Percentiles rank a stretch among this genome's conserved stretches.
Conservation (phyloP, 805 yeast genomes). For the Lipomyces spencermartinsiae region DNA sequence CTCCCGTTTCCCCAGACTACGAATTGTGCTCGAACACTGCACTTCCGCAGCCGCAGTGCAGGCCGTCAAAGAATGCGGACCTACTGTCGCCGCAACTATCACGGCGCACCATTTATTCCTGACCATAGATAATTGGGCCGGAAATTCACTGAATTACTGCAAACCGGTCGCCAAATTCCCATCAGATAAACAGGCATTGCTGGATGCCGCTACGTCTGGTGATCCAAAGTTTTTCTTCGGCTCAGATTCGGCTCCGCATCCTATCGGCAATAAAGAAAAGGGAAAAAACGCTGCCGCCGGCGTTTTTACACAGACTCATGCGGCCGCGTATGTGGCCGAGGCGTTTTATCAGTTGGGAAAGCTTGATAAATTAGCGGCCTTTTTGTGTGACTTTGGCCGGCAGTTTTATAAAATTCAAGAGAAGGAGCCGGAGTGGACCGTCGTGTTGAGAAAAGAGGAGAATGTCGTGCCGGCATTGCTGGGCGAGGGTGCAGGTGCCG, state of each 20-base stretch:
- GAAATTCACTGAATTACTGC: conserved; percentile 92
- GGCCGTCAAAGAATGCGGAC: conserved; percentile 71
- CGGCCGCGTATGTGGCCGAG: conserved; percentile 83
- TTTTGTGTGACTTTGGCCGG: conserved; percentile 78
- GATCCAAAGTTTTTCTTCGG: conserved; percentile 94
- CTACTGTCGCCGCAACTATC: conserved; percentile 85
- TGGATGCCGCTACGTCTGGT: conserved; percentile 89
- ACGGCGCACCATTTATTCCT: conserved; percentile 94
- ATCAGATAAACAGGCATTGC: conserved; percentile 76
- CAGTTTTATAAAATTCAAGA: conserved; percentile 67
- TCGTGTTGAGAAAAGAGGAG: conserved; percentile 55
- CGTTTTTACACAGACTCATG: conserved; percentile 87
- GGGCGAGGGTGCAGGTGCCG: conserved; percentile 54
- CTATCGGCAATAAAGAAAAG: conserved; percentile 74
- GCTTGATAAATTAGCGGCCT: conserved; percentile 69
- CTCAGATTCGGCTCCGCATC: conserved; percentile 98
- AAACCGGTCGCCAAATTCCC: conserved; percentile 98
- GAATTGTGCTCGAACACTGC: conserved; percentile 92
- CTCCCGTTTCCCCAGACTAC: conserved; percentile 79
- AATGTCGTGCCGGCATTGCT: conserved; percentile 66
- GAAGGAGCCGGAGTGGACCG: conserved; percentile 55
- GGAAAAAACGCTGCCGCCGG: conserved; percentile 96
- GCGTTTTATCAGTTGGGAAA: conserved; percentile 72
- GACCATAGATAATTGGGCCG: conserved; percentile 96
- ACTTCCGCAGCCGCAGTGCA: conserved; percentile 89